Conservation (phyloP, 108 stramenopile species). For the Cyclostephanos invisitatus region DNA sequence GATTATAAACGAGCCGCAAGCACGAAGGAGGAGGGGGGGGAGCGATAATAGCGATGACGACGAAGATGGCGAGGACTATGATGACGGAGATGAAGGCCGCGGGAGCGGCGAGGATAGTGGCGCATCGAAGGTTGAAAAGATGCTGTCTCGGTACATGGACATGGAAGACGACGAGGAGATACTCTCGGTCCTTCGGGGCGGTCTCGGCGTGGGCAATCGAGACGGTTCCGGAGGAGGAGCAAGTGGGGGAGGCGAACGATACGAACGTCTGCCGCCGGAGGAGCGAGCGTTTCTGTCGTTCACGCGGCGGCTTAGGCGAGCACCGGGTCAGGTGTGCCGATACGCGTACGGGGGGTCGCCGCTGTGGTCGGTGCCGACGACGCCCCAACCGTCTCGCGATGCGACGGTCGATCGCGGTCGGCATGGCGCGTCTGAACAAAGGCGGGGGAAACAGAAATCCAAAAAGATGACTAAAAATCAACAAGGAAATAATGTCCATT, state of each 20-base stretch:
- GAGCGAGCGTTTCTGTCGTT: constrained; percentile 72
- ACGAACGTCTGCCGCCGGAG: constrained; percentile 71
- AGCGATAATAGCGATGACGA: constrained; percentile 21
- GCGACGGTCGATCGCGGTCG: constrained; percentile 3
- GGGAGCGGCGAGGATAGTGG: constrained; percentile 57
- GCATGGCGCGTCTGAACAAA: not conserved
- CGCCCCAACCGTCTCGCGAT: constrained; percentile 5
- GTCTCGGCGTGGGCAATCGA: not conserved
- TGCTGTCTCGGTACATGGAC: constrained; percentile 80
- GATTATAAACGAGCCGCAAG: constrained; percentile 57
- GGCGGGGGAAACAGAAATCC: constrained; percentile 4
- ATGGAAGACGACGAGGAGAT: constrained; percentile 87
- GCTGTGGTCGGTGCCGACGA: constrained; percentile 80
- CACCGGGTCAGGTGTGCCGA: constrained; percentile 76
- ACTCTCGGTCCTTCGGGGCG: constrained; percentile 58
- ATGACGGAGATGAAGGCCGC: constrained; percentile 67
- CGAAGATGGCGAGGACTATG: constrained; percentile 54
- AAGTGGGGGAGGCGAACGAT: constrained; percentile 57
- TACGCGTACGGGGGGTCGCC: constrained; percentile 80
- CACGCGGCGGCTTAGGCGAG: constrained; percentile 67
- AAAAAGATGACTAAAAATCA: constrained; percentile 4
- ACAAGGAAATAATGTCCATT: not conserved
- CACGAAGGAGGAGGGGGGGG: not conserved
- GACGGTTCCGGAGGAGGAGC: not conserved
- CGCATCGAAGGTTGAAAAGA: constrained; percentile 63